Base-by-base conservation (phyloP, 2,329 filamentous ascomycete genomes). In the Botrytis byssoidea region DNA sequence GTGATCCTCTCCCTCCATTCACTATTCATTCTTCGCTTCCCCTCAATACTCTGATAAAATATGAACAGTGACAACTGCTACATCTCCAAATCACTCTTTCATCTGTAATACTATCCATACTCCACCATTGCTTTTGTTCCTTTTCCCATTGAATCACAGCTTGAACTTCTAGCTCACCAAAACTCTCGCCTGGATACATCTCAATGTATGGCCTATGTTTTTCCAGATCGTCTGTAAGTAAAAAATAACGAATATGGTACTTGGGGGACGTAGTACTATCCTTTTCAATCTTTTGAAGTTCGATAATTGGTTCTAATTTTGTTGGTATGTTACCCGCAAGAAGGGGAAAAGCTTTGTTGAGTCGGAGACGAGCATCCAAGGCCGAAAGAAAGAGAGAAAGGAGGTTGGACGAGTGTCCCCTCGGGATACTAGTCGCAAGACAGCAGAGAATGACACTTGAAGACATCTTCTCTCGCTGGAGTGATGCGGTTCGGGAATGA, bases 161-260 rank as follows among this genome's bases (percentile, higher is more conserved):
- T 37, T 51, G 32, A 37, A n/a, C 3, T n/a, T 51, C 44, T 25
- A 67, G 22, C 32, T 51, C 44, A 3, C 29, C 64, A 67, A 51
- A 67, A 46, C 44, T 67, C 14, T 67, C 32, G 5, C 32, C 64
- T 16, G 44, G 64, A 61, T 63, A 61, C 55, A 48, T 70, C 55
- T 70, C 40, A 70, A 70, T 63, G 29, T 46, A 63, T 20, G 68
- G 37, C 25, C 68, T 70, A n/a, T 70, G 18, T 46, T 61, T 35
- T 22, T 35, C 40, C 8, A 61, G 40, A 12, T 63, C 20, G n/a
- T 35, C n/a, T 57, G 22, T 63, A n/a, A 63, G 40, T 14, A 63
- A 2, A 16, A 70, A 63, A 32, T 48, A 63, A 32, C 25, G n/a
- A 3, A 7, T 20, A 8, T 29, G 20, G 25, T 60, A 63, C 20